Evolutionary conservation across 306 rosid genomes (phyloP), one percentile per base, ranked within the genome.

Genomic region (Malus sieversii): DNA sequence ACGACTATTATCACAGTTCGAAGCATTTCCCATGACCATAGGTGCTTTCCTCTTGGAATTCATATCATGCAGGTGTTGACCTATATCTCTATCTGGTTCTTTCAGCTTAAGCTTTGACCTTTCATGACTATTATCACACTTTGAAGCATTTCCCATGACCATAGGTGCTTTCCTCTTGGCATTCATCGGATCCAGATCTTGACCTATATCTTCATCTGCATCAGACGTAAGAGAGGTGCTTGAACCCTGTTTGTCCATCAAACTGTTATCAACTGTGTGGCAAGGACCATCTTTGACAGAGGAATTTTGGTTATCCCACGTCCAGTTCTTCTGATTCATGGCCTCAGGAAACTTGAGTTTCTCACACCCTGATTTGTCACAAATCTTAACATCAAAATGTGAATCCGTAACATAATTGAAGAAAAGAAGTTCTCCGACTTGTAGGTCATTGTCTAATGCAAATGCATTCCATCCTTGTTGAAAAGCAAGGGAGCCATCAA

Each of bases 381-480:
- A 92, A 74, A 90, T 79, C 79, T 75, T 75, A 70, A 90, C 97
- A 78, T 59, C 44, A 70, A 92, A 86, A 78, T 84, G 78, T 27
- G 79, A 77, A 46, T 69, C 81, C 61, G 23, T 73, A 11, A 80
- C 29, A 71, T 79, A 81, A 76, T 77, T 38, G 87, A 90, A 90
- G 48, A 87, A 51, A 66, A 92, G 8, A 74, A 90, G 60, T 66
- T 90, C 72, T 74, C 97, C 97, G 70, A 79, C 18, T 66, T 83
- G 18, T 22, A 92, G 76, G 62, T 82, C 70, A 66, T 88, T 91
- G 35, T 81, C 80, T 62, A 10, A 48, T 23, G 91, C 79, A 74
- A 92, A 90, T 63, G 5, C 53, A 77, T 71, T 59, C 97, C 97
- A 92, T 73, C 97, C 97, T 76, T 79, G 77, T 81, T 66, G 52